phyloP scores from a whole-genome alignment of 2,329 filamentous ascomycete genomes.

The Ascochyta rabiei region DNA sequence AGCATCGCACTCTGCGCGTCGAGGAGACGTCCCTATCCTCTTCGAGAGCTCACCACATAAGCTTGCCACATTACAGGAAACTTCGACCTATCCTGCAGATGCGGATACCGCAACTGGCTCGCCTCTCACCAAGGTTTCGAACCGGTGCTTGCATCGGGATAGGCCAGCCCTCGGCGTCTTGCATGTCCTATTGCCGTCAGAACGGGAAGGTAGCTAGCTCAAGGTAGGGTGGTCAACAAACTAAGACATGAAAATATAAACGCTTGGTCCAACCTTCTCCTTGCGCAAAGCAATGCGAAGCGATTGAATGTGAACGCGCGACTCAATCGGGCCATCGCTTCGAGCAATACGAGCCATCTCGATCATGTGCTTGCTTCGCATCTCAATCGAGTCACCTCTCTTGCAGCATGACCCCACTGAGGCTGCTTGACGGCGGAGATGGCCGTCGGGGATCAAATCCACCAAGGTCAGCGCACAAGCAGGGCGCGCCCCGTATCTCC shows the following conservation, averaged over 20 bases:
- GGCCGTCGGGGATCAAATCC: background rate
- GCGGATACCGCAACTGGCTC: background rate
- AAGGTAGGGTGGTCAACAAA: background rate
- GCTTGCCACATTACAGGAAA: background rate
- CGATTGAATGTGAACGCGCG: background rate
- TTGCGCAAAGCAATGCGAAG: too few relatives aligned
- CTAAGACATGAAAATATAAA: background rate
- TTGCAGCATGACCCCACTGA: background rate
- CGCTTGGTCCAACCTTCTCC: too few relatives aligned
- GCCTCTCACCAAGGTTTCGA: background rate
- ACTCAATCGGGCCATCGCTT: background rate
- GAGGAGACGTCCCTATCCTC: background rate
- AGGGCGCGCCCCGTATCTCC: background rate
- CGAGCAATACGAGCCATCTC: background rate
- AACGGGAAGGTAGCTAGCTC: background rate
- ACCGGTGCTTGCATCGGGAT: background rate
- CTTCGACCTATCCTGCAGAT: background rate
- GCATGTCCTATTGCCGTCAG: background rate
- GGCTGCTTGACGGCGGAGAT: background rate
- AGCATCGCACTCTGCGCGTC: background rate
- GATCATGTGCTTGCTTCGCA: background rate
- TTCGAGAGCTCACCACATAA: conserved; percentile 1
- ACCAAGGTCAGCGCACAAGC: background rate
- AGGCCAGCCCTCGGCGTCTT: background rate
- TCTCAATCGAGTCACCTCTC: background rate